Evolutionary conservation across 495 filamentous ascomycete genomes (phyloP).

Genomic region (Tirmania nivea): DNA sequence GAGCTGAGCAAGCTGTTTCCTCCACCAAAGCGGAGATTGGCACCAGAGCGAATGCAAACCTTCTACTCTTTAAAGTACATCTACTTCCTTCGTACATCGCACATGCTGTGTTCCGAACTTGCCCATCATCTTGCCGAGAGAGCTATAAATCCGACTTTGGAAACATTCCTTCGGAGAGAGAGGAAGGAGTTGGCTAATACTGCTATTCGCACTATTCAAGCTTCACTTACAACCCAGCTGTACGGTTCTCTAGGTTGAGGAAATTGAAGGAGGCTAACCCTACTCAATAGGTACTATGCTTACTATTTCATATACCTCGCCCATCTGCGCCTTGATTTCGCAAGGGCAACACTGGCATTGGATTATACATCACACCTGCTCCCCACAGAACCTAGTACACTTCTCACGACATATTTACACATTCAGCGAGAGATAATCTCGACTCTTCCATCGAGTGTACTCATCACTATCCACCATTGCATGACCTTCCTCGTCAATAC

Average conservation of each 20-base stretch:
- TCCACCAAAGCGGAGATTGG: slow-evolving; percentile 5
- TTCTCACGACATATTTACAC: slow-evolving; percentile 6
- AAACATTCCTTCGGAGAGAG: background rate
- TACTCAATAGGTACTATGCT: slow-evolving; percentile 4
- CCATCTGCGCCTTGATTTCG: slow-evolving; percentile 15
- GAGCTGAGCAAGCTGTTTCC: slow-evolving; percentile 14
- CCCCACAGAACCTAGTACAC: slow-evolving; percentile 5
- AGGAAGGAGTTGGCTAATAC: slow-evolving; percentile 7
- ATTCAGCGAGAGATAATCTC: slow-evolving; percentile 13
- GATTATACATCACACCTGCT: slow-evolving; percentile 15
- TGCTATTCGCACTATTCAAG: slow-evolving; percentile 13
- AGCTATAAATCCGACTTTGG: slow-evolving; percentile 9
- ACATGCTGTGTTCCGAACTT: slow-evolving; percentile 13
- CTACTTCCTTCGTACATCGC: slow-evolving; percentile 12
- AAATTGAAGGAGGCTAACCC: background rate
- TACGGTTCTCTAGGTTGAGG: slow-evolving; percentile 2
- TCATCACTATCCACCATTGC: slow-evolving; percentile 18
- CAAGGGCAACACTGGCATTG: slow-evolving; percentile 10
- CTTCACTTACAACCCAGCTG: slow-evolving; percentile 12
- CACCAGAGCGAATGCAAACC: background rate
- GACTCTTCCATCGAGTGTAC: slow-evolving; percentile 9
- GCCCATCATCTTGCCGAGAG: slow-evolving; percentile 15
- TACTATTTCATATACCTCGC: slow-evolving; percentile 18
- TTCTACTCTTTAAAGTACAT: slow-evolving; percentile 14
- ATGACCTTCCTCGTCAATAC: slow-evolving; percentile 19